Percentiles rank a stretch among this genome's conserved stretches.
Evolutionary conservation across 2,329 filamentous ascomycete genomes (phyloP).

Genomic region (Microdochium paspali): DNA sequence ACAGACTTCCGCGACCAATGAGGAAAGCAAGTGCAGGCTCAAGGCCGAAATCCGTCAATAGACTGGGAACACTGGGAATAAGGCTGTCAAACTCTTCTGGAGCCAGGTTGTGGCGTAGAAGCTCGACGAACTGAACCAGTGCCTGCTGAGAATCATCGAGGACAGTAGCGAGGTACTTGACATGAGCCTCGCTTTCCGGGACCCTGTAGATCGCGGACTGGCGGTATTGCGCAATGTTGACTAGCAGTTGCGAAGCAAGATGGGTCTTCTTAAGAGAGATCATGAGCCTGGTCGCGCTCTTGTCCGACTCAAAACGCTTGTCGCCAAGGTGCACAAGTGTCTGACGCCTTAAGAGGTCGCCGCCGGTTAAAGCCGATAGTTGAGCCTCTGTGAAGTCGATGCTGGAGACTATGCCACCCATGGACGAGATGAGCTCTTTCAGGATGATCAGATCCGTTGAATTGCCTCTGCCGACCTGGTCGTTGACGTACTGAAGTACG

Average conservation of each 20-base stretch:
- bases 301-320: conserved; percentile 65
- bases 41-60: conserved; percentile 72
- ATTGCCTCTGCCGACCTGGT: conserved; percentile 73
- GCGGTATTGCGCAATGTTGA: conserved; percentile 83
- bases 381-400: conserved; percentile 83
- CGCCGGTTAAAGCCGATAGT: conserved; percentile 80
- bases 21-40: conserved; percentile 77
- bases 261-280: conserved; percentile 68
- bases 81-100: conserved; percentile 67
- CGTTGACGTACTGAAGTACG: conserved; percentile 80
- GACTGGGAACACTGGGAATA: conserved; percentile 63
- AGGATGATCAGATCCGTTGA: conserved; percentile 86
- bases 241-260: conserved; percentile 73
- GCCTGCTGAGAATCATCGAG: conserved; percentile 85
- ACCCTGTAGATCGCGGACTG: conserved; percentile 75
- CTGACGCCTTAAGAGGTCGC: conserved; percentile 67
- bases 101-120: conserved; percentile 71
- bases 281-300: conserved; percentile 71
- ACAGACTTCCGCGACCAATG: conserved; percentile 67
- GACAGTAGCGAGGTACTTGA: conserved; percentile 82
- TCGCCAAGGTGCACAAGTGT: conserved; percentile 76
- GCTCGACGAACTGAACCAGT: conserved; percentile 79
- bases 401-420: conserved; percentile 87
- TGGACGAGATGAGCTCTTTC: conserved; percentile 80
- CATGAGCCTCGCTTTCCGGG: conserved; percentile 63